Evolutionary conservation across 805 yeast species (phyloP), one percentile per base, ranked within the genome.

Genomic region (Metschnikowia drakensbergensis): DNA sequence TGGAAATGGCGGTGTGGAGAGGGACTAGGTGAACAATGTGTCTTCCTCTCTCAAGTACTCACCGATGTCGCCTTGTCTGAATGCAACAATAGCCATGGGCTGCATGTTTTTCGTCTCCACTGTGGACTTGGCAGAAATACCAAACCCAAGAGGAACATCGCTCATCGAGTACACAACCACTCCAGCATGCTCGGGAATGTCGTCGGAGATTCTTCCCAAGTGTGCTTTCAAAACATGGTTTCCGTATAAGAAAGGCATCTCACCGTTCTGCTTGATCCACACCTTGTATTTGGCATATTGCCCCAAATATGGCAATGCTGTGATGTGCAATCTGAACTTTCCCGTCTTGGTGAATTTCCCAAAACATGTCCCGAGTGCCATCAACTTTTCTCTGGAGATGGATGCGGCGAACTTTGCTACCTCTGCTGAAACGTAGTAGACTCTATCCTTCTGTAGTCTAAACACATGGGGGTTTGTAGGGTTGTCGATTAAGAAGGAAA

Each of bases 261-360:
- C 99, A 60, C 99, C 99, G 64, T 94, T 94, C 45, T 82, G 83
- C 68, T 94, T 94, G 69, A 94, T 88, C 99, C 99, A 94, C 36
- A 94, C 76, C 71, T 92, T 94, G 72, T 84, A 90, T 66, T 87
- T 88, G 43, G 99, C 97, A 64, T 85, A 84, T 59, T 88, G 85
- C 2, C 96, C 85, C 49, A 94, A 71, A 53, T 88, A 79, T 41
- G 87, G 83, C 54, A 94, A 76, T 3, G 97, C 78, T n/a, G 99
- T 94, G 53, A 94, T 84, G 66, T 94, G 99, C 57, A 94, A 75
- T 69, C 96, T 81, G 74, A 94, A 94, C 69, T 94, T 94, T 29
- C 97, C 97, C 2, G 97, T 87, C 75, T 94, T 94, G 42, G 99
- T 94, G 75, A 94, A 94, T 67, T 94, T 94, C 17, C 99, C 99